phyloP scores from a whole-genome alignment of 2,329 filamentous ascomycete species.

The Shiraia sp. region DNA sequence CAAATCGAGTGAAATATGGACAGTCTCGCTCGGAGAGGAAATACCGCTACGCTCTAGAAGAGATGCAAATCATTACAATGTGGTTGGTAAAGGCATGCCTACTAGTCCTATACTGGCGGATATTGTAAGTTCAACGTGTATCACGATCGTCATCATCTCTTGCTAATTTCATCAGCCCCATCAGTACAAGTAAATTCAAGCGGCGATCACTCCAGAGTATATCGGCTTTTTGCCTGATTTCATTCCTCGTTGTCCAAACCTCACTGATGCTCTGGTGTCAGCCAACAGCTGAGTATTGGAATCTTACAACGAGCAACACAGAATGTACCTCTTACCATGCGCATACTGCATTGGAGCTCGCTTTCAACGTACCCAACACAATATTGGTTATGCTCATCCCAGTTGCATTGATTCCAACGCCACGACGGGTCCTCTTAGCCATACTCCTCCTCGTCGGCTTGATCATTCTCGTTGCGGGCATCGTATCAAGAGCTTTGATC shows the following conservation, averaged over 20 bases:
- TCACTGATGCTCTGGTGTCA: conserved; percentile 26
- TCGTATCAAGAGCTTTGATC: conserved; percentile 19
- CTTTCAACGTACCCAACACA: conserved; percentile 18
- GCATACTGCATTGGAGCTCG: conserved; percentile 19
- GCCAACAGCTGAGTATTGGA: conserved; percentile 21
- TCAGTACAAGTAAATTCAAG: conserved; percentile 10
- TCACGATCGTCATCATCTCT: neutral
- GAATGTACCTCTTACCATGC: conserved; percentile 26
- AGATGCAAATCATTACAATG: conserved; percentile 26
- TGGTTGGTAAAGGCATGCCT: conserved; percentile 37
- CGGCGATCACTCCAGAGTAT: conserved; percentile 12
- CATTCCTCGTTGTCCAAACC: conserved; percentile 23
- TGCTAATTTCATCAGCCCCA: conserved; percentile 14
- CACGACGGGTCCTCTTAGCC: conserved; percentile 24
- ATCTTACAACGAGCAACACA: conserved; percentile 6
- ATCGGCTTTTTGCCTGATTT: conserved; percentile 19
- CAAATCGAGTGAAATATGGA: conserved; percentile 9
- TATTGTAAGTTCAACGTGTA: conserved; percentile 24
- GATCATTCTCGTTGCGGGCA: conserved; percentile 14
- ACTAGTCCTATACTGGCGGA: conserved; percentile 31
- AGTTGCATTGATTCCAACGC: conserved; percentile 32
- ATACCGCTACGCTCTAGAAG: conserved; percentile 29
- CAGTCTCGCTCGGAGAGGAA: conserved; percentile 8
- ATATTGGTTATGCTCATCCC: conserved; percentile 25
- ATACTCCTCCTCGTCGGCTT: conserved; percentile 23